Percentiles rank a stretch among this genome's conserved stretches.
Evolutionary conservation across 1,284 basidiomycete genomes (phyloP).

Genomic region (Stygiomarasmius scandens): DNA sequence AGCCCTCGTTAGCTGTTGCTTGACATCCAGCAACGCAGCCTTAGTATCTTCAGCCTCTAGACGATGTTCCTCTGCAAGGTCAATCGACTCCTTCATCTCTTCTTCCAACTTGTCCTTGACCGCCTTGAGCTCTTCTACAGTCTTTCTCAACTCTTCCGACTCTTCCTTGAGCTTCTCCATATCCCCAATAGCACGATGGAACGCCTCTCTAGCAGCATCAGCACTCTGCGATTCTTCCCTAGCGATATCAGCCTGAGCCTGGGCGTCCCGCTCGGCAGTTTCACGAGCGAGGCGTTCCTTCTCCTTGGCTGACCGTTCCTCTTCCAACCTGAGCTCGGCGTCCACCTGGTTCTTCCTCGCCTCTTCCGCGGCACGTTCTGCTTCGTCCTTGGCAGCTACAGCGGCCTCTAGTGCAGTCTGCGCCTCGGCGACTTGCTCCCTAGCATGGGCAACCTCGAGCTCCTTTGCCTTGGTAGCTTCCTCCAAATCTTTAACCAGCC

Average conservation of each 20-base stretch:
- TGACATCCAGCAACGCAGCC: neutral
- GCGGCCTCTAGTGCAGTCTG: neutral
- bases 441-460: too few species aligned
- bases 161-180: neutral
- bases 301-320: neutral
- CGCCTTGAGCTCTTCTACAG: neutral
- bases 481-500: neutral
- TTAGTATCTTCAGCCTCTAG: neutral
- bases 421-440: too few species aligned
- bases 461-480: too few species aligned
- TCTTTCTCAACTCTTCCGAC: neutral
- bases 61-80: neutral
- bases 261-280: too few species aligned
- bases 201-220: neutral
- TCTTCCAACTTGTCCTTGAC: neutral
- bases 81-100: neutral
- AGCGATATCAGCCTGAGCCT: too few species aligned
- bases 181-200: neutral
- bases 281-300: too few species aligned
- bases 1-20: neutral
- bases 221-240: too few species aligned
- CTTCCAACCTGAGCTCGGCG: constrained; percentile 1
- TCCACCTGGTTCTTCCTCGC: constrained; percentile 3
- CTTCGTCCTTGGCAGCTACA: constrained; percentile 4
- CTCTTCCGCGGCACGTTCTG: constrained; percentile 5